Conservation (phyloP, 2,329 filamentous ascomycete genomes). For the Polychaeton citri region DNA sequence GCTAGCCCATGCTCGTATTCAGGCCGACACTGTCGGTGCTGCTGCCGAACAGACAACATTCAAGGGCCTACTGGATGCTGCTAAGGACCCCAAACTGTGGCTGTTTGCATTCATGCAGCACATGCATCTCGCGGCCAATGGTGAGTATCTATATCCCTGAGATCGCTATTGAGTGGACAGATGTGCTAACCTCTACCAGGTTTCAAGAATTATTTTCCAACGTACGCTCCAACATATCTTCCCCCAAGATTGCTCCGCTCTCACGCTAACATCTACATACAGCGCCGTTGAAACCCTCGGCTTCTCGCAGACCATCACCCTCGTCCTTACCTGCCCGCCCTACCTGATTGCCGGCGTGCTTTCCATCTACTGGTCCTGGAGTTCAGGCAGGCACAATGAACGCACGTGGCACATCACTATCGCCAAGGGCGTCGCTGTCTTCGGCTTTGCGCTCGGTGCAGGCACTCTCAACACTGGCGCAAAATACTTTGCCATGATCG, state of each 20-base stretch:
- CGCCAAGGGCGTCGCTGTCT: slow-evolving; percentile 22
- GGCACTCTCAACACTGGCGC: slow-evolving; percentile 24
- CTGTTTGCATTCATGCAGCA: slow-evolving; percentile 45
- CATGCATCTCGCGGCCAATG: slow-evolving; percentile 40
- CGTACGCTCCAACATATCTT: too few species aligned
- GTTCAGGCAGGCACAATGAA: slow-evolving; percentile 26
- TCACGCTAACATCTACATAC: slow-evolving; percentile 14
- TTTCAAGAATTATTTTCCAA: slow-evolving; percentile 35
- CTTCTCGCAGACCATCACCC: slow-evolving; percentile 35
- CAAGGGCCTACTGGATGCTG: slow-evolving; percentile 37
- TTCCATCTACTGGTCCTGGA: slow-evolving; percentile 20
- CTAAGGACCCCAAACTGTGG: slow-evolving; percentile 38
- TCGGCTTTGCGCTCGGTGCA: slow-evolving; percentile 25
- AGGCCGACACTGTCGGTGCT: slow-evolving; percentile 38
- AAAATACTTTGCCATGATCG: slow-evolving; percentile 12
- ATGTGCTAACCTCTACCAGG: too few species aligned
- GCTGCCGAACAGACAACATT: slow-evolving; percentile 29
- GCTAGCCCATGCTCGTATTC: slow-evolving; percentile 35
- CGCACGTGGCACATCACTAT: slow-evolving; percentile 27
- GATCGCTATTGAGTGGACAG: too few species aligned
- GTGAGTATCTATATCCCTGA: too few species aligned
- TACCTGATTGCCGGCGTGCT: slow-evolving; percentile 19
- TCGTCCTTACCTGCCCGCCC: slow-evolving; percentile 34
- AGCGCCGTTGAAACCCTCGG: slow-evolving; percentile 36
- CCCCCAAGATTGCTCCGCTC: slow-evolving; percentile 6